A percentile compares a stretch with the other conserved stretches of the same genome.
Evolutionary conservation across 148 eudicot genomes (phyloP).

Genomic region (Euryodendron excelsum): DNA sequence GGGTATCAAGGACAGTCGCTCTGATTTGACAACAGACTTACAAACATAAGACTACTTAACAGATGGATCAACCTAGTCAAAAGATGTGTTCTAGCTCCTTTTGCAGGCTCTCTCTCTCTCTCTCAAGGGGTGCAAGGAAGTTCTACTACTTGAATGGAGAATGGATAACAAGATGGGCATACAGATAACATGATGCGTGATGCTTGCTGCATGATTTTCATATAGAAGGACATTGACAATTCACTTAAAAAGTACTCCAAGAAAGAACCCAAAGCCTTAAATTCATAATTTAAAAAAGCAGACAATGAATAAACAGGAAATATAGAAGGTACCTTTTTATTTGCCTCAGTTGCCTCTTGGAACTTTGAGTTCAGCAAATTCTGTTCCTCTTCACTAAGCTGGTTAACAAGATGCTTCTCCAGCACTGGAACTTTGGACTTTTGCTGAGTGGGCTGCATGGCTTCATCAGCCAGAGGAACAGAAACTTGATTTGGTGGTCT

Average conservation of each 20-base stretch:
- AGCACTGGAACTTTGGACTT: conserved; percentile 81
- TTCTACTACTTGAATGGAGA: background rate
- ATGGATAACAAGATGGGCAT: background rate
- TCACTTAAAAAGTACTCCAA: background rate
- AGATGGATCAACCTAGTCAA: no score
- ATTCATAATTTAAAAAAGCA: background rate
- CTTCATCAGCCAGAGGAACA: conserved; percentile 52
- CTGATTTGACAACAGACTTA: no score
- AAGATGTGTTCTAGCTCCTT: no score
- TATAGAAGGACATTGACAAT: background rate
- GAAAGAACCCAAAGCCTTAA: background rate
- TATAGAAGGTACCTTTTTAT: conserved; percentile 44
- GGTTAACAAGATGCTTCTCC: conserved; percentile 88
- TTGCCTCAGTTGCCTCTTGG: conserved; percentile 86
- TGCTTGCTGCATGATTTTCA: background rate
- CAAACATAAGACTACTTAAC: no score
- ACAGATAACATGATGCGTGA: background rate
- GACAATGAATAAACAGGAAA: background rate
- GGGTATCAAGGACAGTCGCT: no score
- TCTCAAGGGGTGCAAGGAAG: background rate
- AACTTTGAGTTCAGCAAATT: conserved; percentile 75
- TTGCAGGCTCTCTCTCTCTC: no score
- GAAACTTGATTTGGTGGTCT: conserved; percentile 73
- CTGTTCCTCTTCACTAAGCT: conserved; percentile 92
- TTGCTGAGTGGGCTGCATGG: conserved; percentile 55